These are phyloP conservation scores for Phytomonas sp. DNA, from an alignment of 208 protist species.

Conservation along the genomic window DNA sequence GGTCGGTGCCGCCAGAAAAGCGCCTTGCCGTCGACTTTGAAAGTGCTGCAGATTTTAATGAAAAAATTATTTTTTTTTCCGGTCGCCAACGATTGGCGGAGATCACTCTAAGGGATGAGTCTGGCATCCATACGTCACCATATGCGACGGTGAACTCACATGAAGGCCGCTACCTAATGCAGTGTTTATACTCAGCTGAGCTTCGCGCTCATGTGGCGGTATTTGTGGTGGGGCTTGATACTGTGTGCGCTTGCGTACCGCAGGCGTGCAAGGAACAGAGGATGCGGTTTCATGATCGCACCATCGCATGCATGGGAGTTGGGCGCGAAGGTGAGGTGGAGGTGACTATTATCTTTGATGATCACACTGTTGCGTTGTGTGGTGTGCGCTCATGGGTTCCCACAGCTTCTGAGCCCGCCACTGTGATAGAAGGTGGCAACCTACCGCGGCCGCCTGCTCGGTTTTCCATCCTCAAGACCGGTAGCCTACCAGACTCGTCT, in stretches of 20 bases:
- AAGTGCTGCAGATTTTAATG: not conserved
- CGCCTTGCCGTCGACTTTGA: not conserved
- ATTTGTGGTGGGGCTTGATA: conserved; percentile 14
- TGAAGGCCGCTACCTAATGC: conserved; percentile 17
- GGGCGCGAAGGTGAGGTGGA: conserved; percentile 30
- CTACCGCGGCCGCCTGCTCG: not conserved
- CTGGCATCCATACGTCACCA: not conserved
- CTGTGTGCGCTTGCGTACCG: conserved; percentile 25
- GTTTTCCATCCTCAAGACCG: conserved; percentile 13
- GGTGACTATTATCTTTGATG: conserved; percentile 45
- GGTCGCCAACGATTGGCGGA: conserved; percentile 41
- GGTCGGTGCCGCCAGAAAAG: conserved; percentile 10
- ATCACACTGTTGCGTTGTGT: conserved; percentile 36
- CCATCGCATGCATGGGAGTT: conserved; percentile 26
- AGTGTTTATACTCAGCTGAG: conserved; percentile 17
- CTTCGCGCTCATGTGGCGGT: conserved; percentile 21
- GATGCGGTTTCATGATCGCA: conserved; percentile 26
- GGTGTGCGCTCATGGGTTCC: conserved; percentile 9
- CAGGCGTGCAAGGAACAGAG: conserved; percentile 22
- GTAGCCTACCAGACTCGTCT: conserved; percentile 11
- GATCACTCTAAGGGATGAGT: conserved; percentile 19
- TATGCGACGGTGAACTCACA: not conserved
- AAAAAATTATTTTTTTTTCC: conserved; percentile 37
- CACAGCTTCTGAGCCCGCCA: not conserved
- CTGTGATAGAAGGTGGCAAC: not conserved